Evolutionary conservation across 345 rosid genomes (phyloP), one percentile per base, ranked within the genome.

Genomic region (Xanthoceras sorbifolium): DNA sequence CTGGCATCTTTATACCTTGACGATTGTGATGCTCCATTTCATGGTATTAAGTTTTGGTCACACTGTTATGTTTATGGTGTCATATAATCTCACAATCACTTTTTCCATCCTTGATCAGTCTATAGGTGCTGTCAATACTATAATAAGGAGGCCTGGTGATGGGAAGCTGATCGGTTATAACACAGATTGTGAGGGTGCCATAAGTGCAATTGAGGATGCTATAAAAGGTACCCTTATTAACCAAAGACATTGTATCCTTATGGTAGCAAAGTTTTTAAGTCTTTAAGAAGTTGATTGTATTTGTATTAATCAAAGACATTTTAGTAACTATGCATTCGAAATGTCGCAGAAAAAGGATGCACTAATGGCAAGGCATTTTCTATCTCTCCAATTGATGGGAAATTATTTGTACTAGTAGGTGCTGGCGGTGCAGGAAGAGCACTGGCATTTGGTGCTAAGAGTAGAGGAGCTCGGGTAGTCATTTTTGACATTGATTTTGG

Each of bases 391-490:
- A 50, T 90, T 61, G 44, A 74, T 0, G 91, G 93, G 71, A 90
- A 78, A 77, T 76, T 81, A 66, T 90, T 90, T 65, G 90, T 88
- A 61, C 75, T 88, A 11, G 89, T 81, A 59, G 93, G 93, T 17
- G 93, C 90, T 60, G 91, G 91, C 48, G 91, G 91, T 31, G 93
- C 93, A 14, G 91, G 91, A 65, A 79, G 91, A 83, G 91, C 93
- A 64, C 80, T 88, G 67, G 93, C 89, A n/a, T 85, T 88, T 52
- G 91, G 90, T 38, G 93, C 89, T 38, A 85, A 80, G 70, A 88
- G 72, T 26, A 82, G 86, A 79, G 90, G 91, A 78, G 88, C 91
- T 55, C 84, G 80, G 26, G 71, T 88, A 29, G 48, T 88, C 69
- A 68, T 90, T 76, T 88, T 87, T 25, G 87, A 90, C 87, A 77